A percentile compares a stretch with the other conserved stretches of the same genome.
phyloP scores from a whole-genome alignment of 1,284 basidiomycete species.

The Fomitopsis pinicola region DNA sequence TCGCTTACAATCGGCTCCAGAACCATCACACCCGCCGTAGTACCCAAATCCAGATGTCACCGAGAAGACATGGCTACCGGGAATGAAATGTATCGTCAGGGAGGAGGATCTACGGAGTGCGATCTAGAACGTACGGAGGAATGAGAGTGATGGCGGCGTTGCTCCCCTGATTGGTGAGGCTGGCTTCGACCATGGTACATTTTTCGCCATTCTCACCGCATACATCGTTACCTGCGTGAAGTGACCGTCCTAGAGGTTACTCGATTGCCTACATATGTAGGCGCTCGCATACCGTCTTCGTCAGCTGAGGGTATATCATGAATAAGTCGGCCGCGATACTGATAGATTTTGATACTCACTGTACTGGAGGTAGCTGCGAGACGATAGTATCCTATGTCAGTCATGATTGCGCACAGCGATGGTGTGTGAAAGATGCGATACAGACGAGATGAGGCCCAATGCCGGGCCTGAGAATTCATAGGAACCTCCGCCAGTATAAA shows the following conservation, averaged over 20 bases:
- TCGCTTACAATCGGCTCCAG: not conserved
- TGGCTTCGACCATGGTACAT: not conserved
- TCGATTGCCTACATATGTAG: no score
- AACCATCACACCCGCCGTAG: not conserved
- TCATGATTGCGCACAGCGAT: no score
- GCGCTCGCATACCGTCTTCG: not conserved
- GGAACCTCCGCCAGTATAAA: not conserved
- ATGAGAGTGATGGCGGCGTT: not conserved
- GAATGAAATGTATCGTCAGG: not conserved
- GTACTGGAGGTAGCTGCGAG: not conserved
- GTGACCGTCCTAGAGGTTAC: not conserved
- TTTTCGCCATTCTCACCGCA: not conserved
- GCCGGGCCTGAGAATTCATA: not conserved
- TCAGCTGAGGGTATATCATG: not conserved
- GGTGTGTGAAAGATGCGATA: not conserved
- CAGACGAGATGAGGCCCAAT: not conserved
- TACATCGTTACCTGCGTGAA: not conserved
- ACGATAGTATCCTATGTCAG: not conserved
- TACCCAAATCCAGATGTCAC: not conserved
- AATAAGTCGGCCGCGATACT: not conserved
- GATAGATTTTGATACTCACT: not conserved
- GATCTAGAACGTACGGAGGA: not conserved
- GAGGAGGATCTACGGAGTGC: not conserved
- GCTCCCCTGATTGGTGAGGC: not conserved
- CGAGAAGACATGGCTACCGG: not conserved